Evolutionary conservation across 2,329 filamentous ascomycete species (phyloP).

Genomic region (Cephalotrichum gorgonifer): DNA sequence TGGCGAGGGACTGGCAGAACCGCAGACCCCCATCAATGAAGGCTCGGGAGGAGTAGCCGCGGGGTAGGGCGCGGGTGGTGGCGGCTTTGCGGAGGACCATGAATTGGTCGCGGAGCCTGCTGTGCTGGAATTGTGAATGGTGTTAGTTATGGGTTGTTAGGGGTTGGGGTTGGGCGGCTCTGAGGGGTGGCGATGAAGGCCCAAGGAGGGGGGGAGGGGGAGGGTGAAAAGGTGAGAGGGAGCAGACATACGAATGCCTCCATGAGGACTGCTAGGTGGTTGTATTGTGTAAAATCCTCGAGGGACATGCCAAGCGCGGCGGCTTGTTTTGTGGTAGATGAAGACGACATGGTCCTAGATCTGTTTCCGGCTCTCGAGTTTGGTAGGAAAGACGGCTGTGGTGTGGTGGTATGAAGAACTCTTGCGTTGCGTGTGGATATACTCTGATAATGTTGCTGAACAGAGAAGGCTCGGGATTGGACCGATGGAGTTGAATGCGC

Average conservation of each 20-base stretch:
- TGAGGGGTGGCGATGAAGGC: no score
- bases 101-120: constrained; percentile 68
- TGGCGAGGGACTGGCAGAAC: constrained; percentile 59
- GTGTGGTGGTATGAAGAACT: no score
- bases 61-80: background rate
- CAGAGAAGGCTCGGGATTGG: no score
- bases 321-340: background rate
- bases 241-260: constrained; percentile 5
- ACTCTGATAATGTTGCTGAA: no score
- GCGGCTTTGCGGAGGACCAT: constrained; percentile 55
- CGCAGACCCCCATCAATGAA: constrained; percentile 51
- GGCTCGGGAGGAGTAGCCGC: constrained; percentile 3
- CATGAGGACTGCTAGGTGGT: constrained; percentile 6
- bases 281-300: constrained; percentile 3
- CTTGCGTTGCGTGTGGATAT: no score
- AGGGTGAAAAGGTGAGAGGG: background rate
- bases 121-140: constrained; percentile 41
- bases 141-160: background rate
- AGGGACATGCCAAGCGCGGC: constrained; percentile 1
- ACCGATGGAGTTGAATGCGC: no score
- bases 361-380: no score
- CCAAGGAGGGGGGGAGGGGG: background rate
- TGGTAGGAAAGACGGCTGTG: no score
- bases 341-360: background rate
- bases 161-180: no score